Conservation (phyloP, 2,329 filamentous ascomycete genomes). For the Phoma sp. region DNA sequence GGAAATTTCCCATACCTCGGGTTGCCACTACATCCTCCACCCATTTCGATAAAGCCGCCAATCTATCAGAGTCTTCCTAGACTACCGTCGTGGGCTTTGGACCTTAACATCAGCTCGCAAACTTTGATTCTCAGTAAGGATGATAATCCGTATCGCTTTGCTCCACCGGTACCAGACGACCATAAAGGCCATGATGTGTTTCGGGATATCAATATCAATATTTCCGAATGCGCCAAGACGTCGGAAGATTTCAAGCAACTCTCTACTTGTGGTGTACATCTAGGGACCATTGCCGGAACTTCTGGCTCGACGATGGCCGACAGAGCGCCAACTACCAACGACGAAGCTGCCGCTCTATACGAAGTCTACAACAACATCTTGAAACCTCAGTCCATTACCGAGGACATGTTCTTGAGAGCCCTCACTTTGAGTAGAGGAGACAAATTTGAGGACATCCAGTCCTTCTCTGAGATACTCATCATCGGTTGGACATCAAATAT, state of each 20-base stretch:
- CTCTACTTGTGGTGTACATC: background rate
- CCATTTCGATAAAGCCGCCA: background rate
- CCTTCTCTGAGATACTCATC: too few species aligned
- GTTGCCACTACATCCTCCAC: conserved; percentile 1
- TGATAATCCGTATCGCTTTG: background rate
- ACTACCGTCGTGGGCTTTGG: conserved; percentile 3
- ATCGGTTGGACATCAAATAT: too few species aligned
- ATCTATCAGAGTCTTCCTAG: background rate
- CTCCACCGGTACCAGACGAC: background rate
- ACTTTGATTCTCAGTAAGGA: background rate
- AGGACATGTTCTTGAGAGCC: too few species aligned
- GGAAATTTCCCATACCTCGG: background rate
- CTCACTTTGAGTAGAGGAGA: too few species aligned
- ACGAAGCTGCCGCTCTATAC: background rate
- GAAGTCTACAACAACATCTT: too few species aligned
- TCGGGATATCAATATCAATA: background rate
- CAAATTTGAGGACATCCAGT: too few species aligned
- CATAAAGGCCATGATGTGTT: background rate
- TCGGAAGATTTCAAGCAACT: background rate
- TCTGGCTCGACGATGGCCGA: background rate
- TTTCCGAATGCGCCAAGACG: background rate
- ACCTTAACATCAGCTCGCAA: conserved; percentile 1
- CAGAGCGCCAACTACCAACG: too few species aligned
- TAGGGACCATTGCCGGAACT: background rate
- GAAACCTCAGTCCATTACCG: too few species aligned